Percentiles rank a stretch among this genome's conserved stretches.
Evolutionary conservation across 331 rosid genomes (phyloP).

Genomic region (Rhamnella rubrinervis): DNA sequence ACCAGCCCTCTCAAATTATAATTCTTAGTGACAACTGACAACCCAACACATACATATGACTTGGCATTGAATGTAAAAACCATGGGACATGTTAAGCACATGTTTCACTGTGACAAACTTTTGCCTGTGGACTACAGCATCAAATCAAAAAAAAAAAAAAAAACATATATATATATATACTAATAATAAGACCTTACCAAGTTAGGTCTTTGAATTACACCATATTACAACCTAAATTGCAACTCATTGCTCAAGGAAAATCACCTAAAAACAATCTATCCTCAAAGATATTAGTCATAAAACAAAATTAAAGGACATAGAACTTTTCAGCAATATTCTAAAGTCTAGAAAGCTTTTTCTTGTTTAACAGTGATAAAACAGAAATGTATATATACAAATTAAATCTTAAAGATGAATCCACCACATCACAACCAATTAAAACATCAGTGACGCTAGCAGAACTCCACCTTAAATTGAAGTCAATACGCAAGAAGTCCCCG

Average conservation of each 20-base stretch:
- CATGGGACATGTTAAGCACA: too few relatives aligned
- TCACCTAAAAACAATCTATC: neutral
- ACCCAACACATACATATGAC: neutral
- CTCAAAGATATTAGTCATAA: neutral
- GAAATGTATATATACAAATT: constrained; percentile 8
- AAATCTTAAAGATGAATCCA: neutral
- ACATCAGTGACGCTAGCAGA: constrained; percentile 15
- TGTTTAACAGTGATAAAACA: constrained; percentile 1
- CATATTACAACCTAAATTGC: neutral
- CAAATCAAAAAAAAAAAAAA: too few relatives aligned
- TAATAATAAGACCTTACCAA: too few relatives aligned
- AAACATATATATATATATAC: too few relatives aligned
- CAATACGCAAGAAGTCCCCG: constrained; percentile 76
- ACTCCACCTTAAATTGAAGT: constrained; percentile 76
- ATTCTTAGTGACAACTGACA: neutral
- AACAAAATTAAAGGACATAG: neutral
- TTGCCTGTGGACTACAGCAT: too few relatives aligned
- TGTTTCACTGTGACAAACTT: too few relatives aligned
- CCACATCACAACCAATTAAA: constrained; percentile 21
- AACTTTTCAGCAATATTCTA: constrained; percentile 2
- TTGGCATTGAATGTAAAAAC: neutral
- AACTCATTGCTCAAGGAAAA: neutral
- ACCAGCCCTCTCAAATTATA: neutral
- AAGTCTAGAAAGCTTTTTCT: constrained; percentile 18
- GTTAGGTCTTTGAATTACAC: neutral